A percentile compares a stretch with the other conserved stretches of the same genome.
phyloP scores from a whole-genome alignment of 805 yeast genomes.

The Hanseniaspora clermontiae region DNA sequence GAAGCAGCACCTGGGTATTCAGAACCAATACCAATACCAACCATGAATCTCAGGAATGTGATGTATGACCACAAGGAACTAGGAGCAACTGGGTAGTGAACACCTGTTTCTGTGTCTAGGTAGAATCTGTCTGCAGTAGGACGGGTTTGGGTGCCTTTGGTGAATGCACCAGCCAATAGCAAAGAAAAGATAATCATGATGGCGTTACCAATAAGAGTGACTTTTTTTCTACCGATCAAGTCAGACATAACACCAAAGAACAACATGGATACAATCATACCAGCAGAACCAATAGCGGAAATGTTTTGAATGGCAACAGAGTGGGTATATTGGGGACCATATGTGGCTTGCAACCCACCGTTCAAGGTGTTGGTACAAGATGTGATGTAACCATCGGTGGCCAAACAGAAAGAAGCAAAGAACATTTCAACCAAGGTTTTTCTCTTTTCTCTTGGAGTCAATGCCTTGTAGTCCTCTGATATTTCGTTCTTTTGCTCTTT shows the following conservation, averaged over 20 bases:
- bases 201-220: slow-evolving; percentile 68
- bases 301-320: slow-evolving; percentile 69
- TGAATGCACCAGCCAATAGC: slow-evolving; percentile 80
- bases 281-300: slow-evolving; percentile 79
- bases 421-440: slow-evolving; percentile 11
- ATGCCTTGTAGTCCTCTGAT: not conserved
- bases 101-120: slow-evolving; percentile 27
- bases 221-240: slow-evolving; percentile 63
- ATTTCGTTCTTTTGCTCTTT: not conserved
- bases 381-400: slow-evolving; percentile 87
- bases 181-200: slow-evolving; percentile 68
- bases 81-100: slow-evolving; percentile 30
- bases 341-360: slow-evolving; percentile 52
- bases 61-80: slow-evolving; percentile 73
- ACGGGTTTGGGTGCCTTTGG: slow-evolving; percentile 32
- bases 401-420: slow-evolving; percentile 35
- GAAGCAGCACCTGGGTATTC: slow-evolving; percentile 85
- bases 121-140: slow-evolving; percentile 12
- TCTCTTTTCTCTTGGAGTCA: slow-evolving; percentile 5
- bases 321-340: slow-evolving; percentile 47
- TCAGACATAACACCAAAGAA: slow-evolving; percentile 73
- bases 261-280: slow-evolving; percentile 80
- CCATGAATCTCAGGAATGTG: slow-evolving; percentile 71
- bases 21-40: slow-evolving; percentile 88
- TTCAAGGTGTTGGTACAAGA: slow-evolving; percentile 69